Evolutionary conservation across 1,284 basidiomycete species (phyloP), one percentile per base, ranked within the genome.

Genomic region (Mycosarcoma maydis): DNA sequence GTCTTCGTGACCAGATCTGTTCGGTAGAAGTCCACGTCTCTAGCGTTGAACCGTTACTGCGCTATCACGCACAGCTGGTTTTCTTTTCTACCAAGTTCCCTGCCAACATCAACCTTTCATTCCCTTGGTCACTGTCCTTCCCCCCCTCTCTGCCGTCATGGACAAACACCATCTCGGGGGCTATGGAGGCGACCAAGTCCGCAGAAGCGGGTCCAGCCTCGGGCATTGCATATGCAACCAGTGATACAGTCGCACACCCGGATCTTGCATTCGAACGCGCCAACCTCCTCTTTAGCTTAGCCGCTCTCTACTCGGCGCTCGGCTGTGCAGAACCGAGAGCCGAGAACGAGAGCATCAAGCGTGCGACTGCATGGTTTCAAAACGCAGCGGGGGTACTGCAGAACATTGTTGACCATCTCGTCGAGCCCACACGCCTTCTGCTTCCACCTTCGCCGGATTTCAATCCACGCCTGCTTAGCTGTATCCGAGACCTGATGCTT

Each of bases 1-100:
- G 83, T 5, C 84, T 94, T 49, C 86, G 94, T 30, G 87, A 77
- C 23, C 43, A 57, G n/a, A 48, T 70, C 39, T n/a, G 47, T 30
- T 86, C 47, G 86, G 84, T 89, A 4, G 92, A 92, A 37, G 74
- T 80, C 3, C 84, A 85, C 64, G 76, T 65, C 19, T 48, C 67
- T 6, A 36, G 52, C 6, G 50, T 65, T 27, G 60, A 70, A 20
- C 27, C 49, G 2, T 22, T 57, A 14, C 51, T 70, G 4, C 51
- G 92, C 55, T 97, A 97, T 78, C 89, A 94, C 72, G 91, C 93
- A 3, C 93, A 95, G 82, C 87, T 96, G 38, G 85, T 86, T 3
- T 92, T 90, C 66, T 86, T 94, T 23, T 83, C 90, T 37, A 87
- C 87, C 7, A 91, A 91, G 76, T 83, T 91, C 20, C 89, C 90